Evolutionary conservation across 345 rosid genomes (phyloP).

Genomic region (Odontarrhena argentea): DNA sequence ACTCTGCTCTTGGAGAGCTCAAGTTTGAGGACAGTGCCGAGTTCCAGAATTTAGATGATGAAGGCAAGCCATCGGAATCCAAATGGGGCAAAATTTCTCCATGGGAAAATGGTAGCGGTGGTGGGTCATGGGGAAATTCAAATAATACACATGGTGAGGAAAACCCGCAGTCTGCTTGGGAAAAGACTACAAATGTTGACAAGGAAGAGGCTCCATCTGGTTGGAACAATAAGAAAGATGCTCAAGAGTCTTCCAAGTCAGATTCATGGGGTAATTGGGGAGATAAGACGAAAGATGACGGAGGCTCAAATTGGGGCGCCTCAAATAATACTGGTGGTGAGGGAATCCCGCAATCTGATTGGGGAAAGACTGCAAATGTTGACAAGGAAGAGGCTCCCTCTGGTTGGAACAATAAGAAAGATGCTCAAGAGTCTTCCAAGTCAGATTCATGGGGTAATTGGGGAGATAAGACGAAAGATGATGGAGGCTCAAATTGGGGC

Average conservation of each 20-base stretch:
- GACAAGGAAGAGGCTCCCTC: constrained; percentile 37
- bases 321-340: constrained; percentile 24
- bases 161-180: constrained; percentile 40
- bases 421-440: constrained; percentile 33
- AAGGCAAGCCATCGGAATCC: constrained; percentile 39
- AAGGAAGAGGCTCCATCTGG: constrained; percentile 37
- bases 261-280: constrained; percentile 46
- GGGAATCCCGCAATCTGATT: constrained; percentile 31
- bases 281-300: neutral
- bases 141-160: constrained; percentile 27
- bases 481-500: constrained; percentile 47
- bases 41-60: constrained; percentile 39
- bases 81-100: constrained; percentile 51
- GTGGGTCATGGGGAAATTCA: constrained; percentile 44
- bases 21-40: constrained; percentile 68
- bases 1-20: constrained; percentile 54
- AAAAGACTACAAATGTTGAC: constrained; percentile 24
- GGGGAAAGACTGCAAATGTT: constrained; percentile 36
- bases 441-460: constrained; percentile 45
- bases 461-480: constrained; percentile 6
- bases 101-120: constrained; percentile 36
- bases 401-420: constrained; percentile 35
- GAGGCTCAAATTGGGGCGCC: constrained; percentile 43
- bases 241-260: constrained; percentile 35
- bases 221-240: constrained; percentile 36